phyloP scores from a whole-genome alignment of 1,284 basidiomycete species.

The Thecaphora thlaspeos region DNA sequence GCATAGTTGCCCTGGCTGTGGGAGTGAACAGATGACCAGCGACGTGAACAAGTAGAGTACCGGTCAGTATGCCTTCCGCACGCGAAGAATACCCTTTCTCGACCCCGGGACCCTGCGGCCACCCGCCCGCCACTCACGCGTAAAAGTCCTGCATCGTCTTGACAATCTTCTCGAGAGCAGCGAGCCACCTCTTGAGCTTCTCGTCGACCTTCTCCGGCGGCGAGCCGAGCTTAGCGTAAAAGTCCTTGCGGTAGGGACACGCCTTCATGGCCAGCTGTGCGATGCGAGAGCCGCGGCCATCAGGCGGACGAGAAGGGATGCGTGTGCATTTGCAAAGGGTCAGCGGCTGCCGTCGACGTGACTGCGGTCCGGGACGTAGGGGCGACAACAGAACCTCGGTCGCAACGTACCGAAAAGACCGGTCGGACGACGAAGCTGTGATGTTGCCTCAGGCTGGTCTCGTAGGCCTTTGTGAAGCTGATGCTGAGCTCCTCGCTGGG shows the following conservation, averaged over 20 bases:
- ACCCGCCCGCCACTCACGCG: constrained; percentile 26
- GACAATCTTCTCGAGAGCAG: constrained; percentile 72
- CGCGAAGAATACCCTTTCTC: too few species aligned
- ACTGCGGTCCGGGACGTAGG: too few species aligned
- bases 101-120: too few species aligned
- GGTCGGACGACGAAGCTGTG: constrained; percentile 86
- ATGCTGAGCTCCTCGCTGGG: constrained; percentile 69
- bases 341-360: too few species aligned
- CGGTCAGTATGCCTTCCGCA: neutral
- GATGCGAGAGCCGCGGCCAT: too few species aligned
- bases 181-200: constrained; percentile 77
- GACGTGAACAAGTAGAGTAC: constrained; percentile 7
- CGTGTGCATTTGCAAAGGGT: too few species aligned
- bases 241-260: constrained; percentile 85
- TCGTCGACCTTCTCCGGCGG: constrained; percentile 69
- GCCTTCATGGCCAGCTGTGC: constrained; percentile 88
- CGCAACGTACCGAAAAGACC: constrained; percentile 65
- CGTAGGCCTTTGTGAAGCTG: constrained; percentile 83
- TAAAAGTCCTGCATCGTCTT: constrained; percentile 71
- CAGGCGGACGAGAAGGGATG: too few species aligned
- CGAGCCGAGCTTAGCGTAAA: constrained; percentile 83
- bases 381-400: too few species aligned
- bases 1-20: constrained; percentile 43
- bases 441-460: constrained; percentile 75
- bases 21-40: too few species aligned